These are phyloP conservation scores for Nicotiana tomentosiformis DNA, from an alignment of 257 asterid species.

Conservation along the genomic window DNA sequence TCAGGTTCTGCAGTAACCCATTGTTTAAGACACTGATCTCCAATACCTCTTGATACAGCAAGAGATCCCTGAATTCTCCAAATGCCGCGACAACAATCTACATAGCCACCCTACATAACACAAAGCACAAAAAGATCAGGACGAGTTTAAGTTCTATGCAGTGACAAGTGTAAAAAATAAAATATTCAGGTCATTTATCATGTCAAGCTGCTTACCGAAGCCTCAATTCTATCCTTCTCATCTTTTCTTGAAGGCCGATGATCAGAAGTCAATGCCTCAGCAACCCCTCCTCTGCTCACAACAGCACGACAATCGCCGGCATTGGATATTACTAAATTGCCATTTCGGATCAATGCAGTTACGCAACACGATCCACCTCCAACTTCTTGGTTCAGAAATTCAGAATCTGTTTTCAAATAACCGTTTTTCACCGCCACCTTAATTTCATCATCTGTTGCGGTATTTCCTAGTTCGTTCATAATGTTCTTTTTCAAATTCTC, in stretches of 20 bases:
- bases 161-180: no score
- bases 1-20: conserved; percentile 88
- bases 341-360: conserved; percentile 56
- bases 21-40: conserved; percentile 76
- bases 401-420: conserved; percentile 64
- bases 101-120: conserved; percentile 68
- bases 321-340: conserved; percentile 64
- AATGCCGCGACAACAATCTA: conserved; percentile 57
- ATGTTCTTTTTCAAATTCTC: conserved; percentile 44
- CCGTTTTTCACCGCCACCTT: conserved; percentile 49
- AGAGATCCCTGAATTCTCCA: conserved; percentile 81
- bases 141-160: neutral
- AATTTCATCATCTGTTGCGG: conserved; percentile 22
- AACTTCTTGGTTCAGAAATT: conserved; percentile 48
- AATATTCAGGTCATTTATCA: no score
- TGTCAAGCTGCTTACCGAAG: conserved; percentile 38
- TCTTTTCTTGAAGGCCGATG: conserved; percentile 74
- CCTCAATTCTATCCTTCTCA: conserved; percentile 60
- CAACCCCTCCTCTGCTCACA: conserved; percentile 56
- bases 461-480: conserved; percentile 33
- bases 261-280: conserved; percentile 73
- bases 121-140: conserved; percentile 14
- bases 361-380: conserved; percentile 81
- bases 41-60: conserved; percentile 81
- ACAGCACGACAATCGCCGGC: conserved; percentile 92